Evolutionary conservation across 371 early-diverging fungal species (phyloP).

Genomic region (Rhizomucor pusillus): DNA sequence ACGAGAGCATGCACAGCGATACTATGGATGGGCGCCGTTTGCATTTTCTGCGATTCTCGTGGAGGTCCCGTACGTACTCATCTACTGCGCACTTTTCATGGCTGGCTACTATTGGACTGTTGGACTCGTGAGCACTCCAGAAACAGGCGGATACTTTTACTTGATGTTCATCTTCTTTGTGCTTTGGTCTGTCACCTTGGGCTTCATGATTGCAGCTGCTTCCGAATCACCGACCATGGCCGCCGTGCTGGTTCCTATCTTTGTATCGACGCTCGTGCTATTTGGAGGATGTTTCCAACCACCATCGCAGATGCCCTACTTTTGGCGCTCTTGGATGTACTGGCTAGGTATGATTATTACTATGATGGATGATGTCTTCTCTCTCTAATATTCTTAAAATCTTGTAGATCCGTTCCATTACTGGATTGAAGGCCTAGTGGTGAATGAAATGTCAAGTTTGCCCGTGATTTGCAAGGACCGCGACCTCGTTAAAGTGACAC

Average conservation of each 20-base stretch:
- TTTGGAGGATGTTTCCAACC: constrained; percentile 76
- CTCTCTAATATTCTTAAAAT: constrained; percentile 65
- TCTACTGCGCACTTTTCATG: constrained; percentile 57
- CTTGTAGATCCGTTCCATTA: constrained; percentile 62
- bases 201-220: constrained; percentile 50
- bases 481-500: constrained; percentile 50
- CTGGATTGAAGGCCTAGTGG: constrained; percentile 69
- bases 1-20: constrained; percentile 67
- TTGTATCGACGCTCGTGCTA: constrained; percentile 66
- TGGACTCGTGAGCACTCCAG: constrained; percentile 50
- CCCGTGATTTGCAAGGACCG: constrained; percentile 45
- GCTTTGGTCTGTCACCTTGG: constrained; percentile 65
- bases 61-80: constrained; percentile 62
- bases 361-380: too few relatives aligned
- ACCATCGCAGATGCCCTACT: constrained; percentile 60
- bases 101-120: constrained; percentile 69
- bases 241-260: constrained; percentile 69
- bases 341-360: constrained; percentile 47
- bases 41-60: constrained; percentile 52
- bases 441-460: constrained; percentile 61
- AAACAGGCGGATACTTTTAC: constrained; percentile 60
- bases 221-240: constrained; percentile 52
- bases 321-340: constrained; percentile 82
- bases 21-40: constrained; percentile 73
- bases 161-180: constrained; percentile 58